phyloP scores from a whole-genome alignment of 164 flowering plant species.

The Chimonanthus salicifolius region DNA sequence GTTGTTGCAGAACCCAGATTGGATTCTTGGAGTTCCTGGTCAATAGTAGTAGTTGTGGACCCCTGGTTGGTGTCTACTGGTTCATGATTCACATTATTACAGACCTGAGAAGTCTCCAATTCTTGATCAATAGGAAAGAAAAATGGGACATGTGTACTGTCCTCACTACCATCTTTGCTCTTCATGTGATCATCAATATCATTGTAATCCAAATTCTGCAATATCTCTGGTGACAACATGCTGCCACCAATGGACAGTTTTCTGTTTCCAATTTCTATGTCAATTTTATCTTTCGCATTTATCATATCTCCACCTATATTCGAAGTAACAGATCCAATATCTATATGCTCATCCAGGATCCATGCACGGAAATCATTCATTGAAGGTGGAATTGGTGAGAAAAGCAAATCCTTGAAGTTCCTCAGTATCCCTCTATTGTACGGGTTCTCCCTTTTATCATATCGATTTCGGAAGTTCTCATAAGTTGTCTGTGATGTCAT shows the following conservation, averaged over 20 bases:
- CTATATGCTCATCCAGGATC: constrained; percentile 33
- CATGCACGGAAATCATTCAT: constrained; percentile 49
- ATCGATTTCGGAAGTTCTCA: constrained; percentile 86
- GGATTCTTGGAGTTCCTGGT: neutral
- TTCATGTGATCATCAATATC: constrained; percentile 48
- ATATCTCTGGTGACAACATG: constrained; percentile 48
- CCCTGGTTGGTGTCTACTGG: neutral
- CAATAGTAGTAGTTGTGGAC: neutral
- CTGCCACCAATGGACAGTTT: constrained; percentile 26
- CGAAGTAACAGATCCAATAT: constrained; percentile 18
- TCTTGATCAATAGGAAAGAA: constrained; percentile 26
- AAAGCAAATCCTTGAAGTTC: constrained; percentile 49
- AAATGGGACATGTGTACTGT: constrained; percentile 27
- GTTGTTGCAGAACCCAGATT: too few species aligned
- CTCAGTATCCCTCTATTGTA: constrained; percentile 43
- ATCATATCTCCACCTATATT: constrained; percentile 21
- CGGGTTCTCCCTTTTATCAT: constrained; percentile 89
- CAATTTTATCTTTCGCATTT: constrained; percentile 54
- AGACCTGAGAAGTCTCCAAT: constrained; percentile 9
- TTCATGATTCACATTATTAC: constrained; percentile 9
- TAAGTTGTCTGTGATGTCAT: constrained; percentile 68
- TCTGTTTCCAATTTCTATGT: constrained; percentile 58
- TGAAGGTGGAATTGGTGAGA: constrained; percentile 60
- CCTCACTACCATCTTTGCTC: constrained; percentile 32
- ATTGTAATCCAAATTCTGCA: constrained; percentile 53